These are phyloP conservation scores for Vigna reflexopilosa DNA, from an alignment of 306 rosid species.

Conservation along the genomic window DNA sequence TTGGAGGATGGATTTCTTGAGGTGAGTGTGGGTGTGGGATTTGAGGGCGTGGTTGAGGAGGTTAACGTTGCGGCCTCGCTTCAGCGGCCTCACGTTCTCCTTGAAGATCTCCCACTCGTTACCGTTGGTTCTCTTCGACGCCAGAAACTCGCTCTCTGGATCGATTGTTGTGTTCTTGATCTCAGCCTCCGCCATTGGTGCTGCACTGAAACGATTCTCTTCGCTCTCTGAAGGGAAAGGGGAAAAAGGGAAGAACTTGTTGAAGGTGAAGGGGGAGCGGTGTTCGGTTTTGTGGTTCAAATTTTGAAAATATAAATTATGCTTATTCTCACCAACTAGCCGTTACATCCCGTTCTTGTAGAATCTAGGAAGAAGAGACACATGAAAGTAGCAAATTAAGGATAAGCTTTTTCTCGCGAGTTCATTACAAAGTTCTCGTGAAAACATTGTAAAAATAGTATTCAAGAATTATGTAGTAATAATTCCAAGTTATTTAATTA, in stretches of 20 bases:
- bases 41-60: slow-evolving; percentile 75
- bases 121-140: slow-evolving; percentile 66
- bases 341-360: not conserved
- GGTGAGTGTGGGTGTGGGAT: slow-evolving; percentile 59
- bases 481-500: too few species aligned
- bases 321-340: slow-evolving; percentile 10
- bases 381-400: too few species aligned
- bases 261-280: not conserved
- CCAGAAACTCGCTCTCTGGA: slow-evolving; percentile 82
- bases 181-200: slow-evolving; percentile 48
- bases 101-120: slow-evolving; percentile 92
- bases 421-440: too few species aligned
- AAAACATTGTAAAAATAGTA: too few species aligned
- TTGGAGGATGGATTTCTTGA: slow-evolving; percentile 64
- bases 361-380: not conserved
- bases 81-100: slow-evolving; percentile 91
- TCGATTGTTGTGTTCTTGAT: slow-evolving; percentile 47
- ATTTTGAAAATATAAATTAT: slow-evolving; percentile 22
- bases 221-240: not conserved
- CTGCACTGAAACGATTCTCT: not conserved
- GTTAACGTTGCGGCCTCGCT: slow-evolving; percentile 84
- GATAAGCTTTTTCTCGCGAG: too few species aligned
- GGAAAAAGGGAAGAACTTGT: not conserved
- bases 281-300: slow-evolving; percentile 14
- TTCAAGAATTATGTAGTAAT: too few species aligned